Conservation (phyloP, 441 rosid species). For the Sinapis alba region DNA sequence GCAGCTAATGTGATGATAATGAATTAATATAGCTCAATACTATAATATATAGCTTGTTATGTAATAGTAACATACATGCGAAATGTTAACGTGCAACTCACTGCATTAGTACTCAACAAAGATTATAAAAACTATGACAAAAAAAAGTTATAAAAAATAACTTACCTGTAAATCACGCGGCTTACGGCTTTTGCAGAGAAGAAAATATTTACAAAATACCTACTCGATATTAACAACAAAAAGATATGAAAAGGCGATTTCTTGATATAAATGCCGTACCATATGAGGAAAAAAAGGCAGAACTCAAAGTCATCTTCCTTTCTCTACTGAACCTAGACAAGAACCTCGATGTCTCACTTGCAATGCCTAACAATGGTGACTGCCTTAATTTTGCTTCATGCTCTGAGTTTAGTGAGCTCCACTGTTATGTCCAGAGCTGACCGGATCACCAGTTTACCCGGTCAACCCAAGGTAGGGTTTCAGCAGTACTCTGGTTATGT, state of each 20-base stretch:
- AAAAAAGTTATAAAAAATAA: not conserved
- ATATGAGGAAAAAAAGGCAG: not conserved
- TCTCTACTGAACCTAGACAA: conserved; percentile 7
- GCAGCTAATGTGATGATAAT: not conserved
- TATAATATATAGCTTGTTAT: not conserved
- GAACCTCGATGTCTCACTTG: conserved; percentile 3
- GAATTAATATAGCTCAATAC: not conserved
- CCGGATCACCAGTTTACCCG: conserved; percentile 60
- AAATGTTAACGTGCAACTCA: not conserved
- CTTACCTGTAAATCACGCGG: conserved; percentile 34
- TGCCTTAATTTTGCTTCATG: conserved; percentile 14
- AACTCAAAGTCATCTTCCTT: not conserved
- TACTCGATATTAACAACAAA: conserved; percentile 16
- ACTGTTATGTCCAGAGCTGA: conserved; percentile 40
- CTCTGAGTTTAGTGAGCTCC: conserved; percentile 21
- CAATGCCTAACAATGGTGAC: conserved; percentile 15
- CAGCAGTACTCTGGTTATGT: conserved; percentile 90
- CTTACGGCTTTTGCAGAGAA: conserved; percentile 31
- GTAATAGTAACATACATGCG: not conserved
- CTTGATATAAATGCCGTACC: conserved; percentile 24
- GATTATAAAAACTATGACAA: conserved; percentile 3
- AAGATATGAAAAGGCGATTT: not conserved
- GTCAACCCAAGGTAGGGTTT: conserved; percentile 82
- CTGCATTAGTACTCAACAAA: not conserved
- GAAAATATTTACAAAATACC: conserved; percentile 21